Conservation (phyloP, 139 green algal genomes). For the Closterium sp. region DNA sequence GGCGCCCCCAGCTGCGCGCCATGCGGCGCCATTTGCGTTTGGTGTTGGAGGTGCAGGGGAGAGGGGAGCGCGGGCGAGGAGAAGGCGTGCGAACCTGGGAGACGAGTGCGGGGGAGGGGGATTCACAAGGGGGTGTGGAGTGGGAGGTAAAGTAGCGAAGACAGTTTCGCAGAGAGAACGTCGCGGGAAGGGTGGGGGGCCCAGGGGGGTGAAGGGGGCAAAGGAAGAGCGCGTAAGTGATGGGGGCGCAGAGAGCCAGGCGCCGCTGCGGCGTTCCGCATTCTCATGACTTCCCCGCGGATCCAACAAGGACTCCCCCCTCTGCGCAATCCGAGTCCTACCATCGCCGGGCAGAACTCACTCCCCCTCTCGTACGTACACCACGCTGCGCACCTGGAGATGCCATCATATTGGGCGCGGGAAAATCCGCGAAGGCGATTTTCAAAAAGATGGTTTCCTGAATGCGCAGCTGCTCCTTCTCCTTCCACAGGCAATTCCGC, state of each 20-base stretch:
- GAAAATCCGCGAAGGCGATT: not conserved
- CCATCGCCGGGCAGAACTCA: not conserved
- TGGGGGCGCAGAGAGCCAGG: not conserved
- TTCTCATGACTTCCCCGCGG: not conserved
- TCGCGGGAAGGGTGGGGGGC: not conserved
- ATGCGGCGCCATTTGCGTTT: not conserved
- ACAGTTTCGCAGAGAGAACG: not conserved
- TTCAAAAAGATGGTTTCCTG: constrained; percentile 23
- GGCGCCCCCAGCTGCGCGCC: not conserved
- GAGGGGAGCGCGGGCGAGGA: not conserved
- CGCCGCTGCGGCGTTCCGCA: too few relatives aligned
- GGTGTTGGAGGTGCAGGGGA: not conserved
- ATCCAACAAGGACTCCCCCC: not conserved
- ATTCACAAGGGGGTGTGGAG: not conserved
- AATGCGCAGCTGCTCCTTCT: constrained; percentile 16
- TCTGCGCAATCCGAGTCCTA: not conserved
- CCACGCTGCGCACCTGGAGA: not conserved
- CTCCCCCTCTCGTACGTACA: not conserved
- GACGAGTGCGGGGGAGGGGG: not conserved
- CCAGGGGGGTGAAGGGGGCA: too few relatives aligned
- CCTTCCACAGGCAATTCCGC: constrained; percentile 1
- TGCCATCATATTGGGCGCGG: not conserved
- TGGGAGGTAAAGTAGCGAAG: not conserved
- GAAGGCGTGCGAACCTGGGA: not conserved
- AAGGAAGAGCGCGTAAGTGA: not conserved